A percentile compares a stretch with the other conserved stretches of the same genome.
These are phyloP conservation scores for Euphorbia lathyris DNA, from an alignment of 345 rosid genomes.

Conservation along the genomic window DNA sequence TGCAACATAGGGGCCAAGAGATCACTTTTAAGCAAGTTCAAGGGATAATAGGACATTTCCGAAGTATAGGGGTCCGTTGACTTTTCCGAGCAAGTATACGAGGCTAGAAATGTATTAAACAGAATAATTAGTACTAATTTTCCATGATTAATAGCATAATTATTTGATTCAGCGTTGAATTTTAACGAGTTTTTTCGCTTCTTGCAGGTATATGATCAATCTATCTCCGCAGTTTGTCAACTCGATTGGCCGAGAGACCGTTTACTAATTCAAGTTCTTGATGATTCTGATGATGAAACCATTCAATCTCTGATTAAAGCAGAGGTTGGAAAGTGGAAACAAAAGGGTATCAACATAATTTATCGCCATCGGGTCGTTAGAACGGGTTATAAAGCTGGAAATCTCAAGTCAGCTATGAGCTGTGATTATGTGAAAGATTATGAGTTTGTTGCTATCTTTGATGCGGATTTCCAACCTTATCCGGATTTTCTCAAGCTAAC, in stretches of 20 bases:
- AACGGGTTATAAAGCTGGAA: constrained; percentile 90
- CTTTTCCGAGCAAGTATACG: too few relatives aligned
- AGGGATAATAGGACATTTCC: too few relatives aligned
- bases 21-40: too few relatives aligned
- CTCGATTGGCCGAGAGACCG: constrained; percentile 81
- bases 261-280: constrained; percentile 70
- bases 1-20: too few relatives aligned
- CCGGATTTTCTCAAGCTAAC: constrained; percentile 67
- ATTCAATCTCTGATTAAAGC: constrained; percentile 59
- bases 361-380: constrained; percentile 68
- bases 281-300: constrained; percentile 70
- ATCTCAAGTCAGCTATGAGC: constrained; percentile 84
- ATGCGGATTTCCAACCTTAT: constrained; percentile 79
- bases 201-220: constrained; percentile 71
- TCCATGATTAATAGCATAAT: background rate
- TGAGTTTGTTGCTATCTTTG: constrained; percentile 84
- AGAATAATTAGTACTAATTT: background rate
- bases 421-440: constrained; percentile 69
- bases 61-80: too few relatives aligned
- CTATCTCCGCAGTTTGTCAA: constrained; percentile 81
- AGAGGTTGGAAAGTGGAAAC: constrained; percentile 66
- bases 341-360: constrained; percentile 64
- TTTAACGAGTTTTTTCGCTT: constrained; percentile 12
- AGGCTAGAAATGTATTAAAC: too few relatives aligned
- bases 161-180: constrained; percentile 17